Evolutionary conservation across 2,329 filamentous ascomycete genomes (phyloP), one percentile per base, ranked within the genome.

Genomic region (Elsinoe batatas): DNA sequence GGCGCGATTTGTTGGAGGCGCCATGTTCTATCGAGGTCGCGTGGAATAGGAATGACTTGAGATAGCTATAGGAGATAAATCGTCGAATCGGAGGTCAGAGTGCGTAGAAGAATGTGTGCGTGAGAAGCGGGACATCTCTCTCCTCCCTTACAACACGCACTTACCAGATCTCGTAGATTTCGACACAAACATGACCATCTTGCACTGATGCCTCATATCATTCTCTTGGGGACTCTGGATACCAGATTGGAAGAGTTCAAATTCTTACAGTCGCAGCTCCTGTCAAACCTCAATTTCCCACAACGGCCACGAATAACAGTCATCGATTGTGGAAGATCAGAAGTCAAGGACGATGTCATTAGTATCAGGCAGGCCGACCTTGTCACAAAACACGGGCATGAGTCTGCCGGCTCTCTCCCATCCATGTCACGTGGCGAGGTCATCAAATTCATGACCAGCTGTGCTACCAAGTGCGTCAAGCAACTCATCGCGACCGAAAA

Each of bases 161-260:
- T 12, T 38, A 18, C 1, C 36, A 38, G 13, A n/a, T 5, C 17
- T 38, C 13, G 17, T n/a, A 38, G 36, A 38, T 11, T 38, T 38
- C 36, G 13, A n/a, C 17, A n/a, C 3, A 38, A 5, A 38, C 36
- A 18, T n/a, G 36, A 38, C 13, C 5, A n/a, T 10, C n/a, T n/a
- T 30, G 26, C 26, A 30, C 26, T 30, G 7, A 67, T 68, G 65
- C 62, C 65, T 11, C 63, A 65, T 37, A 74, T 84, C 53, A 70
- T 78, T 51, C 67, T 84, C 12, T 66, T 85, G 18, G 82, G 82
- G 17, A 85, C 81, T 12, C 82, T 79, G 63, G 83, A 86, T 63
- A 84, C 81, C 32, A 86, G 85, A 64, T 71, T 82, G 10, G 66
- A 76, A 4, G 81, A 85, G 63, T 71, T 83, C 1, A 67, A 79